Conservation (phyloP, 2,329 filamentous ascomycete species). For the Fusarium keratoplasticum region DNA sequence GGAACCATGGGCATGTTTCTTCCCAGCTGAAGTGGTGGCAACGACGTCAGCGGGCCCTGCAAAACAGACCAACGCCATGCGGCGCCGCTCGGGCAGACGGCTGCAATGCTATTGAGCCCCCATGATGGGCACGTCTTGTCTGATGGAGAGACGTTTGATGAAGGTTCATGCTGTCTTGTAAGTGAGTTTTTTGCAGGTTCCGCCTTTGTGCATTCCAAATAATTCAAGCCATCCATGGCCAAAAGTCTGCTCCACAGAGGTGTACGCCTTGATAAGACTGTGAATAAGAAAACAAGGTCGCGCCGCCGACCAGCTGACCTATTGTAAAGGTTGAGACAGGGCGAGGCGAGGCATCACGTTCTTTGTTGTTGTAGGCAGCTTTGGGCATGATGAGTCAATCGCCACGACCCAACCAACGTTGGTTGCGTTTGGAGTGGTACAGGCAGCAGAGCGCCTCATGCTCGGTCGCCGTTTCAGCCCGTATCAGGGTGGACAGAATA, state of each 20-base stretch:
- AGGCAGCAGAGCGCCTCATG: background rate
- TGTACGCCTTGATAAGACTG: background rate
- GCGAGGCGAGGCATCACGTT: background rate
- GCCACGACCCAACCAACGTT: background rate
- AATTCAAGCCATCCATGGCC: background rate
- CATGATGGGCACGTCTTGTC: background rate
- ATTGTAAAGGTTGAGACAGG: background rate
- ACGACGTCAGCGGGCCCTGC: constrained; percentile 5
- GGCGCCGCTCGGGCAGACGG: background rate
- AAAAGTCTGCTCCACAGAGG: background rate
- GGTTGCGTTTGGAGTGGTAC: background rate
- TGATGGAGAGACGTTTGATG: background rate
- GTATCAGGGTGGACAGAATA: background rate
- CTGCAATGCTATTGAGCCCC: background rate
- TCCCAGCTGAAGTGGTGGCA: background rate
- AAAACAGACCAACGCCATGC: constrained; percentile 1
- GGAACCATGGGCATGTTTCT: background rate
- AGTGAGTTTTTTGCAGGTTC: background rate
- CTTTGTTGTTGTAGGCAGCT: constrained; percentile 1
- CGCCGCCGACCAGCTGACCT: background rate
- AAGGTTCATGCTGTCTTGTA: background rate
- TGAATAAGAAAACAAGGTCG: background rate
- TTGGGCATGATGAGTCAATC: constrained; percentile 1
- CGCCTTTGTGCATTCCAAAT: constrained; percentile 8
- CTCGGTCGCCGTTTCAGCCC: constrained; percentile 1